Evolutionary conservation across 495 filamentous ascomycete genomes (phyloP).

Genomic region (Clavariopsis aquatica): DNA sequence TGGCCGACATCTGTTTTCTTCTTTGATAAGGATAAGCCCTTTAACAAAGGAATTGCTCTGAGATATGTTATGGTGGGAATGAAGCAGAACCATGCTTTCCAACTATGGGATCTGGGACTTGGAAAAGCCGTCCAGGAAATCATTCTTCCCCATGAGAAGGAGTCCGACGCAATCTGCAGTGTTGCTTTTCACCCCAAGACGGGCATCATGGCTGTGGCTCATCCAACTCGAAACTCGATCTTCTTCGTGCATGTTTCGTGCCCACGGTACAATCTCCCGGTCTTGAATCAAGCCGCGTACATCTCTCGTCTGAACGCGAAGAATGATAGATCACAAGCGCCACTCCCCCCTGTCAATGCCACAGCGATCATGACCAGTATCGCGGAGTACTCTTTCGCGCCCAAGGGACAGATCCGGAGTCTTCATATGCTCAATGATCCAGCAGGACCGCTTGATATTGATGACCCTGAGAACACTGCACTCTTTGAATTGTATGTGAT

Average conservation of each 20-base stretch:
- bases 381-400: slow-evolving; percentile 86
- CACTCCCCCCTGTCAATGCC: slow-evolving; percentile 78
- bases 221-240: slow-evolving; percentile 94
- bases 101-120: slow-evolving; percentile 97
- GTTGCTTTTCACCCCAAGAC: slow-evolving; percentile 87
- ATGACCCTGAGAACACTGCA: slow-evolving; percentile 59
- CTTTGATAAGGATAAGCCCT: slow-evolving; percentile 90
- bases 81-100: slow-evolving; percentile 98
- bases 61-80: slow-evolving; percentile 95
- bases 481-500: slow-evolving; percentile 95
- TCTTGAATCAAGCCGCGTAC: slow-evolving; percentile 83
- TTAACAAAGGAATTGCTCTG: slow-evolving; percentile 78
- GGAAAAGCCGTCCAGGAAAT: slow-evolving; percentile 94
- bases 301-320: slow-evolving; percentile 72
- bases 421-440: slow-evolving; percentile 76
- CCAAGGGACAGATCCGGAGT: slow-evolving; percentile 86
- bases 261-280: slow-evolving; percentile 78
- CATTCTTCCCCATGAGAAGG: slow-evolving; percentile 92
- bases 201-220: slow-evolving; percentile 90
- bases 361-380: slow-evolving; percentile 96
- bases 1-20: slow-evolving; percentile 96
- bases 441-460: slow-evolving; percentile 52
- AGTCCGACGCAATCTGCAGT: slow-evolving; percentile 95
- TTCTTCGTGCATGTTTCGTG: slow-evolving; percentile 95
- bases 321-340: slow-evolving; percentile 51